These are phyloP conservation scores for Monoraphidium neglectum DNA, from an alignment of 139 green algal species.

Conservation along the genomic window DNA sequence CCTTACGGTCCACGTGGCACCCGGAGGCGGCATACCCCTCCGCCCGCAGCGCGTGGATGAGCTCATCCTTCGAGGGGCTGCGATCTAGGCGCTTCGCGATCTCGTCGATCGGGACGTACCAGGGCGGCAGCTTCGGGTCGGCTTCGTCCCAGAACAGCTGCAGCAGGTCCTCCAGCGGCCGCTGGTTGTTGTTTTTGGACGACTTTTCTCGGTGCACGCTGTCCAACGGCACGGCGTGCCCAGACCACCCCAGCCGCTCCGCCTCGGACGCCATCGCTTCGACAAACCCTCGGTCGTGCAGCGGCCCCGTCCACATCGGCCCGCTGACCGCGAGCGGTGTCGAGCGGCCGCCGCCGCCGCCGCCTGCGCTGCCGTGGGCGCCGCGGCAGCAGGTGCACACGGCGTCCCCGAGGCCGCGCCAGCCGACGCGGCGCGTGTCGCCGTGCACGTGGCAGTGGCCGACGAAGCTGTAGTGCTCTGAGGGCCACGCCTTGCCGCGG, in stretches of 20 bases:
- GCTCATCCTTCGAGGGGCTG: slow-evolving; percentile 28
- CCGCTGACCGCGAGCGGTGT: slow-evolving; percentile 41
- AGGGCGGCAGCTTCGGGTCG: slow-evolving; percentile 39
- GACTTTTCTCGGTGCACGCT: slow-evolving; percentile 12
- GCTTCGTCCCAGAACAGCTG: slow-evolving; percentile 38
- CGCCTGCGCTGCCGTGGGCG: not conserved
- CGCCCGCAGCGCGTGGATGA: slow-evolving; percentile 35
- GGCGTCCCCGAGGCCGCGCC: slow-evolving; percentile 23
- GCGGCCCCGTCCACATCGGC: slow-evolving; percentile 56
- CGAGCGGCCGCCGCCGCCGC: not conserved
- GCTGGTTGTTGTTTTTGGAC: slow-evolving; percentile 31
- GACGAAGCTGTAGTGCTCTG: slow-evolving; percentile 37
- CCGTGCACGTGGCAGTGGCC: slow-evolving; percentile 40
- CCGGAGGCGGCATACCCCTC: slow-evolving; percentile 31
- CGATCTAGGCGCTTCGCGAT: slow-evolving; percentile 16
- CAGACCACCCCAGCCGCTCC: slow-evolving; percentile 30
- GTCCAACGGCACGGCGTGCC: slow-evolving; percentile 11
- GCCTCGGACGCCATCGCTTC: slow-evolving; percentile 36
- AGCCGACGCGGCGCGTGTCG: slow-evolving; percentile 27
- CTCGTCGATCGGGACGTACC: slow-evolving; percentile 33
- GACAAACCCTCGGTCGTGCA: slow-evolving; percentile 52
- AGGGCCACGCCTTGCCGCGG: slow-evolving; percentile 19
- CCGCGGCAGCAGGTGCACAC: slow-evolving; percentile 15
- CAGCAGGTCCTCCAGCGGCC: slow-evolving; percentile 43
- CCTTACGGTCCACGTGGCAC: slow-evolving; percentile 36